Conservation (phyloP, 176 grass and related monocot genomes). For the Paspalum notatum region DNA sequence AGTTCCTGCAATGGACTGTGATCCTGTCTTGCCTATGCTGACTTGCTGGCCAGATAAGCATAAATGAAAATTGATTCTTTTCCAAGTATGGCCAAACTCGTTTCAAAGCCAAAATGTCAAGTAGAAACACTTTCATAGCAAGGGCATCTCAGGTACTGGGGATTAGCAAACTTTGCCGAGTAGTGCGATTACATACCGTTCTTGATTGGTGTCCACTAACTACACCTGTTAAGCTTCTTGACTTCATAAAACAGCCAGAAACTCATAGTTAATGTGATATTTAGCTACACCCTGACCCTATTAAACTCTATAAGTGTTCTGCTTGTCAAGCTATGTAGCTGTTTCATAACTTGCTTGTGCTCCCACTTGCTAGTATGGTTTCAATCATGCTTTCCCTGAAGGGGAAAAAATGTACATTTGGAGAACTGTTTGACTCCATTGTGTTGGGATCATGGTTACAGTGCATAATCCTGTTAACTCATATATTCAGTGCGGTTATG, state of each 20-base stretch:
- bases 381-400: not conserved
- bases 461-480: slow-evolving; percentile 6
- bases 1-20: not conserved
- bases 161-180: not conserved
- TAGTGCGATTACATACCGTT: not conserved
- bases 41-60: not conserved
- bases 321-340: not conserved
- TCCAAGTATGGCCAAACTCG: not conserved
- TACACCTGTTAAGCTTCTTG: not conserved
- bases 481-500: not conserved
- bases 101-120: too few species aligned
- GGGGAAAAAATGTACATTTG: not conserved
- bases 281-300: not conserved
- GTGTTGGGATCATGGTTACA: not conserved
- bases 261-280: not conserved
- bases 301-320: not conserved
- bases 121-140: too few species aligned
- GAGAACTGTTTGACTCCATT: not conserved
- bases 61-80: not conserved
- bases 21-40: not conserved
- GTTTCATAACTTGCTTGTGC: not conserved
- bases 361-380: not conserved
- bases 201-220: not conserved
- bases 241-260: not conserved
- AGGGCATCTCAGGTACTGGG: too few species aligned